Percentiles rank a stretch among this genome's conserved stretches.
These are phyloP conservation scores for Phytophthora megakarya DNA, from an alignment of 352 stramenopile species.

Conservation along the genomic window DNA sequence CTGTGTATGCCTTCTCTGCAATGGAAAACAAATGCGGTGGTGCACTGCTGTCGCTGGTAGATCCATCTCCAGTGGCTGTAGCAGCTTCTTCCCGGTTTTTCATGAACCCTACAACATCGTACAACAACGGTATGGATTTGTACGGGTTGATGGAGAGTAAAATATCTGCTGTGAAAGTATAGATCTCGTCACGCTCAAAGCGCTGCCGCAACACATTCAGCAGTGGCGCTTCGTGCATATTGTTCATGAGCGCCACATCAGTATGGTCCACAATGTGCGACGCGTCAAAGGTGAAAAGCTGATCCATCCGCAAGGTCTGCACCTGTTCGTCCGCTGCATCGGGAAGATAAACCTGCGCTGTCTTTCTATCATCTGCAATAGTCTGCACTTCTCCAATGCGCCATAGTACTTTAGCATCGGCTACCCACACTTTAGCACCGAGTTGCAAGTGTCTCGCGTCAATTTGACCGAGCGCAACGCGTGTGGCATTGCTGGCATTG, in stretches of 20 bases:
- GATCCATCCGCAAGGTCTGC: conserved; percentile 51
- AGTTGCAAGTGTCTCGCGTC: conserved; percentile 51
- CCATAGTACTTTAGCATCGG: conserved; percentile 77
- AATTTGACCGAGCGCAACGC: conserved; percentile 46
- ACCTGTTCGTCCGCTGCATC: conserved; percentile 66
- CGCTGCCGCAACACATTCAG: conserved; percentile 79
- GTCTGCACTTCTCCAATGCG: conserved; percentile 76
- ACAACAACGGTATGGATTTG: conserved; percentile 85
- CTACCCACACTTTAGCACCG: conserved; percentile 77
- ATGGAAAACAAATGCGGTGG: conserved; percentile 84
- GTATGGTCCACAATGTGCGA: conserved; percentile 86
- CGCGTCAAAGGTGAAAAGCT: conserved; percentile 82
- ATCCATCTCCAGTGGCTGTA: conserved; percentile 23
- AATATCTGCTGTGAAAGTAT: conserved; percentile 88
- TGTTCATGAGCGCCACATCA: conserved; percentile 90
- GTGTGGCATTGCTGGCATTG: conserved; percentile 18
- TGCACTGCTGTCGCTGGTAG: conserved; percentile 34
- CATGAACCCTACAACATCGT: conserved; percentile 83
- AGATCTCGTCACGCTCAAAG: conserved; percentile 83
- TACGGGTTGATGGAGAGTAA: conserved; percentile 87
- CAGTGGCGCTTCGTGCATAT: conserved; percentile 88
- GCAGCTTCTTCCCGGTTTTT: conserved; percentile 42
- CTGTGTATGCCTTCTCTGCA: conserved; percentile 73
- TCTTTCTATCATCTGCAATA: conserved; percentile 50
- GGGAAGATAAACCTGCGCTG: conserved; percentile 60